phyloP scores from a whole-genome alignment of 345 rosid genomes.

The Syzygium jambos region DNA sequence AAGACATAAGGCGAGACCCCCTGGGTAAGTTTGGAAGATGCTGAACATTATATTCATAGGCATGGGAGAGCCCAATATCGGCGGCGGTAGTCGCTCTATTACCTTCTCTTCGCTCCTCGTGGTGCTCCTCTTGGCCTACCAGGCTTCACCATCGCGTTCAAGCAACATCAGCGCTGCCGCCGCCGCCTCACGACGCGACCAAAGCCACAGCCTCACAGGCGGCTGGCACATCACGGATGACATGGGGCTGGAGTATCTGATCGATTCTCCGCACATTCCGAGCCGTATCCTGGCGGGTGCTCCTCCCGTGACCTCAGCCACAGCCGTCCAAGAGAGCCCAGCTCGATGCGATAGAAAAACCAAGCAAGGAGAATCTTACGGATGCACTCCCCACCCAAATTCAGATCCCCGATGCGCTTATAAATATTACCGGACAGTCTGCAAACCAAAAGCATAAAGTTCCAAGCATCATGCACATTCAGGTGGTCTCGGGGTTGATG shows the following conservation, averaged over 20 bases:
- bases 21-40: background rate
- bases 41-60: background rate
- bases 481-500: background rate
- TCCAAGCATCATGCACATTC: background rate
- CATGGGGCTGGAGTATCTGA: background rate
- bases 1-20: background rate
- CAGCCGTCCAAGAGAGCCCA: too few species aligned
- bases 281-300: background rate
- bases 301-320: too few species aligned
- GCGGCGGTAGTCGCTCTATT: background rate
- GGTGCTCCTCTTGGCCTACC: background rate
- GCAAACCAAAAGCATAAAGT: background rate
- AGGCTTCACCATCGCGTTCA: background rate
- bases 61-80: background rate
- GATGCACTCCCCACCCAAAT: background rate
- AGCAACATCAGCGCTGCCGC: background rate
- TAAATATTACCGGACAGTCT: too few species aligned
- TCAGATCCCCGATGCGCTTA: background rate
- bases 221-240: rapidly evolving
- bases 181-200: rapidly evolving
- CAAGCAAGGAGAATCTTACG: background rate
- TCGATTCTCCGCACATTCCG: background rate
- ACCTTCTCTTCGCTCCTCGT: background rate
- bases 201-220: background rate
- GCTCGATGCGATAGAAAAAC: too few species aligned